Conservation (phyloP, 1,284 basidiomycete genomes). For the Binderoboletus segoi region DNA sequence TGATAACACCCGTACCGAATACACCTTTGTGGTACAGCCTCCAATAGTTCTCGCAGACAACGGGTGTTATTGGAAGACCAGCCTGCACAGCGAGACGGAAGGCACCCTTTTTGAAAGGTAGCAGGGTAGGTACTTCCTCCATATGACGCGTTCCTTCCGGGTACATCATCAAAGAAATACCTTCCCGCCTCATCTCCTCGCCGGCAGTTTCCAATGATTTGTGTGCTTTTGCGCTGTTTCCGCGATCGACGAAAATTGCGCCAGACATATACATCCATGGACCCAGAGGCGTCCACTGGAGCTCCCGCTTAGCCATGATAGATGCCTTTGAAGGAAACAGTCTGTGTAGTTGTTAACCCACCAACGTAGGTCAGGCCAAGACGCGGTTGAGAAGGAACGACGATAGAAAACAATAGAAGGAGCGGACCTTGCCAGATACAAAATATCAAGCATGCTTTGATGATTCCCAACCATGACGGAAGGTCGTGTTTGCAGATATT, state of each 20-base stretch:
- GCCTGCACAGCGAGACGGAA: conserved; percentile 95
- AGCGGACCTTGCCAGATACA: conserved; percentile 79
- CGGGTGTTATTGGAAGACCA: conserved; percentile 85
- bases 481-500: conserved; percentile 71
- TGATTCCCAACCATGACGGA: conserved; percentile 90
- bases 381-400: not conserved
- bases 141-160: conserved; percentile 90
- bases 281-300: conserved; percentile 88
- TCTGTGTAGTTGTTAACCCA: conserved; percentile 41
- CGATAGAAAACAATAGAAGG: not conserved
- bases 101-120: conserved; percentile 97
- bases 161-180: conserved; percentile 87
- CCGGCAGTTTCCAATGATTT: conserved; percentile 79
- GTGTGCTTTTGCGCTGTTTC: conserved; percentile 78
- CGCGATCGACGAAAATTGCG: conserved; percentile 93
- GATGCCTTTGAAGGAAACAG: conserved; percentile 83
- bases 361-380: not conserved
- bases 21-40: conserved; percentile 77
- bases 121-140: conserved; percentile 64
- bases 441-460: conserved; percentile 89
- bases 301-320: conserved; percentile 94
- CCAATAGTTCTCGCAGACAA: conserved; percentile 96
- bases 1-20: conserved; percentile 79
- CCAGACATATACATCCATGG: conserved; percentile 92
- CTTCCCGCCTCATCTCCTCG: conserved; percentile 75